phyloP scores from a whole-genome alignment of 768 basidiomycete genomes.

The Termitomyces eurrhizus region DNA sequence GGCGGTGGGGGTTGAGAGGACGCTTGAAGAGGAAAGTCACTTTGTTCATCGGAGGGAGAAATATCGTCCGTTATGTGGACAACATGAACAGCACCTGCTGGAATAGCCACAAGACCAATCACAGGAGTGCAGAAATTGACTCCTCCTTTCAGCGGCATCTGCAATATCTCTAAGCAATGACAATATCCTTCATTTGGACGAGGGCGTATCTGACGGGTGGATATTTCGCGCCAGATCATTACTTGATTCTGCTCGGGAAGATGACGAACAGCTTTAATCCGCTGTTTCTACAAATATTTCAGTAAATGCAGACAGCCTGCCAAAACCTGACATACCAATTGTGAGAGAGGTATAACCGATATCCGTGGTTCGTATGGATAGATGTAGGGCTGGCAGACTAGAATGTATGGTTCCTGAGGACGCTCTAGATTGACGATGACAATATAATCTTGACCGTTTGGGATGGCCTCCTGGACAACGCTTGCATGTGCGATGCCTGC shows the following conservation, averaged over 20 bases:
- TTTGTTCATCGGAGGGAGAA: constrained; percentile 25
- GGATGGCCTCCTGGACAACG: not conserved
- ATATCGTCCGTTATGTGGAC: constrained; percentile 40
- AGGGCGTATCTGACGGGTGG: not conserved
- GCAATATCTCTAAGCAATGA: not conserved
- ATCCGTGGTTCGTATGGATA: too few relatives aligned
- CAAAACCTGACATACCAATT: not conserved
- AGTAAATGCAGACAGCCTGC: not conserved
- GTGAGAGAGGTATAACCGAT: too few relatives aligned
- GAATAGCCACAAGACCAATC: not conserved
- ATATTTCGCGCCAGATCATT: constrained; percentile 40
- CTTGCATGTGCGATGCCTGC: not conserved
- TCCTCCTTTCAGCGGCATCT: too few relatives aligned
- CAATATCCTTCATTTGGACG: not conserved
- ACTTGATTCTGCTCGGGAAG: constrained; percentile 29
- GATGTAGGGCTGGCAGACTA: not conserved
- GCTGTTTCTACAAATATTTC: not conserved
- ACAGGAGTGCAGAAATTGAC: too few relatives aligned
- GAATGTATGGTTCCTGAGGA: not conserved
- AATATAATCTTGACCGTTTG: not conserved
- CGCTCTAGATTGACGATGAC: not conserved
- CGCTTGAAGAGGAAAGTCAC: not conserved
- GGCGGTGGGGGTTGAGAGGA: too few relatives aligned
- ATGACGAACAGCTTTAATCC: constrained; percentile 49
- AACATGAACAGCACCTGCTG: not conserved